Conservation (phyloP, 305 asterid genomes). For the Caryopteris hybrid region DNA sequence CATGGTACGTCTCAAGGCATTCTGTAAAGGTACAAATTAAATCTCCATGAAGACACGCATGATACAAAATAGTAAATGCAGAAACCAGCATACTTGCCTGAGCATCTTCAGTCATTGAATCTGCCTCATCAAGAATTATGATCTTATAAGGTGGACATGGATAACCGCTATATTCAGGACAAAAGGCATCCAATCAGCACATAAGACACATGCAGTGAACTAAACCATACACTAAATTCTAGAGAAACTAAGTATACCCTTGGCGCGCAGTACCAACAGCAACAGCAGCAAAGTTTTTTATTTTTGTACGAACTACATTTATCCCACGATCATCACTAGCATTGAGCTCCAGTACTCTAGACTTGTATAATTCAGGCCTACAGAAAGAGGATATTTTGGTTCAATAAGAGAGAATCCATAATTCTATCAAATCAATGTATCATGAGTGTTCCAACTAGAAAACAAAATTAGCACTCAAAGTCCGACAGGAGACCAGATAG, state of each 20-base stretch:
- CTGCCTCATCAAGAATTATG: conserved; percentile 95
- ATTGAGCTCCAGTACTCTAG: conserved; percentile 94
- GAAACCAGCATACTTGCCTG: conserved; percentile 49
- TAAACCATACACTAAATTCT: not conserved
- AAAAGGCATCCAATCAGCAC: conserved; percentile 5
- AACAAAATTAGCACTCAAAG: not conserved
- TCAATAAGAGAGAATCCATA: not conserved
- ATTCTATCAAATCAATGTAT: not conserved
- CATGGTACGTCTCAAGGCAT: conserved; percentile 97
- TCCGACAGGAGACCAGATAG: not conserved
- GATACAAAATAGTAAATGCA: conserved; percentile 1
- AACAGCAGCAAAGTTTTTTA: conserved; percentile 91
- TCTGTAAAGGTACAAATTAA: conserved; percentile 41
- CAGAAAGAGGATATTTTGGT: not conserved
- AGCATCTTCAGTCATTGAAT: conserved; percentile 99
- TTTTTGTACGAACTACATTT: conserved; percentile 96
- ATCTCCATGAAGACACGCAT: not conserved
- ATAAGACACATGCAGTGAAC: not conserved
- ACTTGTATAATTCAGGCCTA: conserved; percentile 87
- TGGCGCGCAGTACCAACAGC: conserved; percentile 82
- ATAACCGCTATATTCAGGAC: conserved; percentile 52
- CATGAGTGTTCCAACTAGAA: not conserved
- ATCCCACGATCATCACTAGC: conserved; percentile 99
- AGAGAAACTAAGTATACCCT: conserved; percentile 38
- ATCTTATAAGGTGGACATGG: conserved; percentile 98